A percentile compares a stretch with the other conserved stretches of the same genome.
Conservation (phyloP, 2,329 filamentous ascomycete species). For the Monosporascus sp. region DNA sequence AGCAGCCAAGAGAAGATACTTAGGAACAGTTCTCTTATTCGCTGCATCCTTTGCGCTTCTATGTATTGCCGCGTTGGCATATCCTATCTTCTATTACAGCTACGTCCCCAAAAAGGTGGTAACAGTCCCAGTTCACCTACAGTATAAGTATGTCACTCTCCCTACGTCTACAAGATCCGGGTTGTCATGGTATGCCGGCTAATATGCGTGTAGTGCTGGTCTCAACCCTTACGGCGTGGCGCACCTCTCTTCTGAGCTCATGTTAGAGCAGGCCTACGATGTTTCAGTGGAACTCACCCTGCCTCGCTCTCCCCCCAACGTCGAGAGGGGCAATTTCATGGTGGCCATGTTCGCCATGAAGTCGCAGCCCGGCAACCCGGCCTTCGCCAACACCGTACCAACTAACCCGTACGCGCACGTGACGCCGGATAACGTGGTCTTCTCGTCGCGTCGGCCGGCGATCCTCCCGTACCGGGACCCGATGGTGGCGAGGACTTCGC, state of each 20-base stretch:
- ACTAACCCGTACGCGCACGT: constrained; percentile 30
- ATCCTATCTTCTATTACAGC: constrained; percentile 49
- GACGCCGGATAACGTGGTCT: constrained; percentile 41
- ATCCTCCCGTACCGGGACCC: constrained; percentile 76
- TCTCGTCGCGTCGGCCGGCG: constrained; percentile 65
- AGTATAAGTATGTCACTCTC: constrained; percentile 47
- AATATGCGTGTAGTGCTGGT: constrained; percentile 33
- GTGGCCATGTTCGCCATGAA: constrained; percentile 68
- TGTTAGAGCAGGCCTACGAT: constrained; percentile 77
- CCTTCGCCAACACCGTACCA: constrained; percentile 19
- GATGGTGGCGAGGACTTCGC: constrained; percentile 56
- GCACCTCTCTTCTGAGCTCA: constrained; percentile 48
- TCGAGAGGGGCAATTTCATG: constrained; percentile 90
- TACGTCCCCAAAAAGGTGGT: constrained; percentile 52
- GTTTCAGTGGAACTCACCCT: constrained; percentile 69
- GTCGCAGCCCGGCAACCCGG: constrained; percentile 30
- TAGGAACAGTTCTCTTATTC: constrained; percentile 42
- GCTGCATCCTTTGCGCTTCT: constrained; percentile 40
- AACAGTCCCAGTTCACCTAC: constrained; percentile 48
- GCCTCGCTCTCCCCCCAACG: constrained; percentile 72
- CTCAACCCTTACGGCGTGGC: constrained; percentile 49
- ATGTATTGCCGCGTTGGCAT: constrained; percentile 42
- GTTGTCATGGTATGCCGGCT: background rate
- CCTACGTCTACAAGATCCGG: background rate
- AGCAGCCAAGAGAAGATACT: constrained; percentile 42